Base-by-base conservation (phyloP, 176 grass and related monocot species). In the Calamus simplicifolius region DNA sequence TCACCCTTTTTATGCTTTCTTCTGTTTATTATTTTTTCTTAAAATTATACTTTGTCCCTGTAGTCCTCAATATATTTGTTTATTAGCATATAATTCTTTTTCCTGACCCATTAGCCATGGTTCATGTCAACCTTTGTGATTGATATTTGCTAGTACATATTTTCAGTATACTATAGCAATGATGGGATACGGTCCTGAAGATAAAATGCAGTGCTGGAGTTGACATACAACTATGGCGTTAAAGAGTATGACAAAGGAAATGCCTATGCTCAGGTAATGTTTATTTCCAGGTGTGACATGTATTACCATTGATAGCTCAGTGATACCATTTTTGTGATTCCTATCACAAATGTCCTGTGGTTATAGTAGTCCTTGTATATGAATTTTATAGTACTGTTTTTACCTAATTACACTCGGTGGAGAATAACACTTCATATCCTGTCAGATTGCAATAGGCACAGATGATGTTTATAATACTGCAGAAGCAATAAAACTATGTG, bases 381-480 rank as follows among this genome's bases (percentile, higher is more conserved):
- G 7, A 43, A 12, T n/a, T 12, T 43, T 8, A 43, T 43, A 10
- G 7, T 43, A 8, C 8, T n/a, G 3, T 43, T 43, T 43, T 43
- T 43, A 12, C 5, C 35, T 43, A 43, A 12, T 43, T 43, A 43
- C 35, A 43, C 35, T 43, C 1, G 35, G 12, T 43, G 35, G 35
- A 43, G 35, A 43, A 43, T 43, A 43, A 43, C 35, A 2, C 12
- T 8, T 43, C 8, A 12, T 43, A 12, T 43, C 35, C 35, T 43
- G 35, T 12, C 72, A 96, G 92, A 85, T 96, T 77, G 92, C 92
- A 69, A 82, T 96, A 58, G 79, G 92, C 58, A 96, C 92, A 12
- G 92, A 96, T 80, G 92, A 96, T 90, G 92, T 96, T 56, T 96
- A 90, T 77, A 96, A 90, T 66, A 96, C 92, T 21, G 92, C 92